Evolutionary conservation across 805 yeast species (phyloP), one percentile per base, ranked within the genome.

Genomic region (Candida tammaniensis): DNA sequence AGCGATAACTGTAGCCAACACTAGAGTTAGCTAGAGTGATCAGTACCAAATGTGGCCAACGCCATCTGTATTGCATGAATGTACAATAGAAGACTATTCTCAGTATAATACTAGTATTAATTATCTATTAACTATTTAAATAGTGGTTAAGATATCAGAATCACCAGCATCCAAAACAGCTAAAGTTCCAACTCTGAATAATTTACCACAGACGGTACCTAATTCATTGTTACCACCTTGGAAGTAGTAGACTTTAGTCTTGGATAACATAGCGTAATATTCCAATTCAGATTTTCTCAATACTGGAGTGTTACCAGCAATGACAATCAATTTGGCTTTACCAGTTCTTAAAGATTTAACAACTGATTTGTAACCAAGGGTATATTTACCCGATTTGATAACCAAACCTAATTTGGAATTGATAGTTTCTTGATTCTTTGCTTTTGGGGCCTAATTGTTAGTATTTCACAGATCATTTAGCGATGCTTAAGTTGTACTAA

Each of bases 121-220:
- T 47, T 73, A n/a, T n/a, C n/a, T n/a, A n/a, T n/a, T n/a, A n/a
- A n/a, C n/a, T n/a, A n/a, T n/a, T n/a, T n/a, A n/a, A 66, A 65
- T 30, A 18, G 86, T 68, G 60, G 88, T 60, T 70, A 93, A 82
- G 77, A 93, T 89, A 76, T 93, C 99, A 62, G 98, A 93, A 79
- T 93, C 99, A 89, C 99, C 99, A 61, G 96, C 96, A 62, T 93
- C 98, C 64, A 91, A 77, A 61, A 93, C 72, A 63, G 97, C 78
- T 63, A 93, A 77, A 64, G 89, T 91, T 80, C 98, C 98, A 60
- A 93, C 98, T 80, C 97, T 87, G 96, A 93, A 93, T 66, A 93
- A 87, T 76, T 86, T 91, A 89, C 99, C 99, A 78, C 96, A 91
- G 59, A 96, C 96, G 61, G 99, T 93, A 80, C 97, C 98, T 68